Percentiles rank a stretch among this genome's conserved stretches.
phyloP scores from a whole-genome alignment of 345 rosid genomes.

The Triadica sebifera region DNA sequence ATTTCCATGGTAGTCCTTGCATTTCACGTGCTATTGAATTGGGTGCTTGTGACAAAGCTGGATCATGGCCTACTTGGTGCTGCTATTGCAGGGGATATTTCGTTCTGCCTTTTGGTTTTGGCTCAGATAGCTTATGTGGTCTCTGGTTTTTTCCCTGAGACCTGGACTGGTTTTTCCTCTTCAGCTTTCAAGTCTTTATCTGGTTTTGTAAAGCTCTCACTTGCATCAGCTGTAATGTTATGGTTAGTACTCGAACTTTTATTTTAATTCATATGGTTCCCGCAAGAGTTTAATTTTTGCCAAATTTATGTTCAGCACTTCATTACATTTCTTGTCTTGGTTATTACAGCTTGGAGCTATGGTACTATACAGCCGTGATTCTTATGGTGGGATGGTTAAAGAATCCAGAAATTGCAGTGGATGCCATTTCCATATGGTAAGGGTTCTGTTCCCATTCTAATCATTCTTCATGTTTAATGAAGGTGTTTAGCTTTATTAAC shows the following conservation, averaged over 20 bases:
- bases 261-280: neutral
- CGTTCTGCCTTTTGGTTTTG: constrained; percentile 46
- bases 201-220: constrained; percentile 50
- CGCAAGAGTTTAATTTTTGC: neutral
- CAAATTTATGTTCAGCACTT: neutral
- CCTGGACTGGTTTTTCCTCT: constrained; percentile 51
- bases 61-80: constrained; percentile 43
- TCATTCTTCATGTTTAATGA: neutral
- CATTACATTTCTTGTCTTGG: neutral
- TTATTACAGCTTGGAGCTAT: constrained; percentile 52
- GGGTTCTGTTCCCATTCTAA: neutral
- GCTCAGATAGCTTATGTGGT: constrained; percentile 35
- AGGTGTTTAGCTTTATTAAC: neutral
- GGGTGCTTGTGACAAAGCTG: constrained; percentile 40
- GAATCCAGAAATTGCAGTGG: constrained; percentile 48
- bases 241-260: constrained; percentile 30
- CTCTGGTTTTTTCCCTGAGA: constrained; percentile 36
- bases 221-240: constrained; percentile 60
- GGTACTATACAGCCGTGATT: constrained; percentile 53
- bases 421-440: constrained; percentile 55
- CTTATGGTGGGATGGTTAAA: constrained; percentile 49
- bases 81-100: constrained; percentile 48
- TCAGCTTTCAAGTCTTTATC: constrained; percentile 44
- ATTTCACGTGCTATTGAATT: constrained; percentile 40
- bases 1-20: constrained; percentile 34